phyloP scores from a whole-genome alignment of 129 eudicot species.

The Rutidosis leptorrhynchoides region DNA sequence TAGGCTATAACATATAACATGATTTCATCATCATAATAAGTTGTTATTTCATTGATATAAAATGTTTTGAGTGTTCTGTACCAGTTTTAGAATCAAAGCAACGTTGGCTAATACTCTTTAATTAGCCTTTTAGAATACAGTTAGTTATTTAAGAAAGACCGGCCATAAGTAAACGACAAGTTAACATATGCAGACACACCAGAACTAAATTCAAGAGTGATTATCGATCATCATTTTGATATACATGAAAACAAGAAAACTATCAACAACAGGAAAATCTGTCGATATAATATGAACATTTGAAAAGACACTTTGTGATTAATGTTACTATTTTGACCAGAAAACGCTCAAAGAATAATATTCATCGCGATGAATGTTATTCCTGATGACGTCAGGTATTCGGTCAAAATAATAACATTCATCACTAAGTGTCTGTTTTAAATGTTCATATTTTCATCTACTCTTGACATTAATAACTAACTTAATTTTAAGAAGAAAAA shows the following conservation, averaged over 20 bases:
- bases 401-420: too few species aligned
- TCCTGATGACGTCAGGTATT: too few species aligned
- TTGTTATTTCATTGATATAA: neutral
- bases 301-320: too few species aligned
- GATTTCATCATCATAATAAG: conserved; percentile 15
- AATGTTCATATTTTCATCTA: too few species aligned
- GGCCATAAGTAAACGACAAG: neutral
- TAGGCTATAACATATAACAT: conserved; percentile 73
- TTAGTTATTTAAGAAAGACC: neutral
- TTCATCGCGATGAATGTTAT: too few species aligned
- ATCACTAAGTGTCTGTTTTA: too few species aligned
- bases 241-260: neutral
- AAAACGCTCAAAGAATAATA: too few species aligned
- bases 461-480: too few species aligned
- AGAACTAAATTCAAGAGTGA: neutral
- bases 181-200: neutral
- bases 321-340: too few species aligned
- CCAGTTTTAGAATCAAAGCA: neutral
- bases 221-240: neutral
- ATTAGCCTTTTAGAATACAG: neutral
- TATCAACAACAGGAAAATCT: too few species aligned
- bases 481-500: too few species aligned
- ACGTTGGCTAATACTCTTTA: neutral
- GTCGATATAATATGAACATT: too few species aligned
- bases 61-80: neutral